Evolutionary conservation across 352 stramenopile species (phyloP).

Genomic region (Pythium aphanidermatum): DNA sequence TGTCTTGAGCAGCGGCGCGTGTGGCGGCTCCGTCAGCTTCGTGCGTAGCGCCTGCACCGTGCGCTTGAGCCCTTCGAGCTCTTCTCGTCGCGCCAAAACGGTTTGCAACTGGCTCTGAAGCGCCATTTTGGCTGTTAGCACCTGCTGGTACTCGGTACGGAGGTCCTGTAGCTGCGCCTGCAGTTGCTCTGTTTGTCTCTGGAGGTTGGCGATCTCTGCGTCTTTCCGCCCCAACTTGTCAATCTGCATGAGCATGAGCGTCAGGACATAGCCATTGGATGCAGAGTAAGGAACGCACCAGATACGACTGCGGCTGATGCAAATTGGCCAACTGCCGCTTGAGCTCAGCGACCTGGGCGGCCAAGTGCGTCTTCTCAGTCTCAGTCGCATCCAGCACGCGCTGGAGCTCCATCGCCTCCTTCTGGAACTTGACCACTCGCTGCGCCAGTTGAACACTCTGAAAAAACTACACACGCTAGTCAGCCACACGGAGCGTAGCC

Average conservation of each 20-base stretch:
- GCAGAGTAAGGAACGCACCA: too few relatives aligned
- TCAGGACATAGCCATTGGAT: too few relatives aligned
- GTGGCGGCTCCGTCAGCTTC: slow-evolving; percentile 10
- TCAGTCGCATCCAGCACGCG: slow-evolving; percentile 28
- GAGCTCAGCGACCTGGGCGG: slow-evolving; percentile 24
- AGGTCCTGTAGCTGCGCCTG: slow-evolving; percentile 38
- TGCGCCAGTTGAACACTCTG: slow-evolving; percentile 66
- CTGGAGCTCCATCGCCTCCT: slow-evolving; percentile 35
- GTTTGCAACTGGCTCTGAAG: slow-evolving; percentile 66
- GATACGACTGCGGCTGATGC: slow-evolving; percentile 67
- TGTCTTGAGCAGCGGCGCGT: slow-evolving; percentile 15
- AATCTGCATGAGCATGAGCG: slow-evolving; percentile 39
- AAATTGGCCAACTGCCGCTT: slow-evolving; percentile 39
- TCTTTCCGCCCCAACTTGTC: slow-evolving; percentile 51
- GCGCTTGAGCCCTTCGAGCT: slow-evolving; percentile 59
- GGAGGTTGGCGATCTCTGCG: slow-evolving; percentile 30
- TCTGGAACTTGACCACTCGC: slow-evolving; percentile 61
- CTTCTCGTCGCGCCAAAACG: slow-evolving; percentile 44
- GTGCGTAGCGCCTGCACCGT: slow-evolving; percentile 40
- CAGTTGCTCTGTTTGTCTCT: slow-evolving; percentile 17
- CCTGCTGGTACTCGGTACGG: slow-evolving; percentile 32
- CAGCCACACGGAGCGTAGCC: not conserved
- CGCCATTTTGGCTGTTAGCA: slow-evolving; percentile 32
- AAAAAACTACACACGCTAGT: slow-evolving; percentile 41
- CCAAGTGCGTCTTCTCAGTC: slow-evolving; percentile 23